Conservation (phyloP, 495 filamentous ascomycete genomes). For the Aeminium ludgeri region DNA sequence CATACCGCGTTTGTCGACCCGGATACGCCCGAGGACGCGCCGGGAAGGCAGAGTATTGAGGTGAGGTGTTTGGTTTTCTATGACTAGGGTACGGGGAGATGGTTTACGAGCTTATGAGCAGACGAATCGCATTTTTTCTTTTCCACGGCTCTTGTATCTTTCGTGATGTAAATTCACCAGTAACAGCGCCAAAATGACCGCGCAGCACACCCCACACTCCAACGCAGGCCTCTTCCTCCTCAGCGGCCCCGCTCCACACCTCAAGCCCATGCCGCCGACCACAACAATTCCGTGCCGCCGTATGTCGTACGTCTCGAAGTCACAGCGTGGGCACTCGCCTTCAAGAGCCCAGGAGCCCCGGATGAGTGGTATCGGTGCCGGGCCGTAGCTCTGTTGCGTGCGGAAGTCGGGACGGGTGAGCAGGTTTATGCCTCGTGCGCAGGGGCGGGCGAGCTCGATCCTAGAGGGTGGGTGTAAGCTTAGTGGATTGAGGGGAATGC, state of each 20-base stretch:
- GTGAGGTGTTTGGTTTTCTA: conserved; percentile 26
- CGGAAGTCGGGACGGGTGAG: conserved; percentile 26
- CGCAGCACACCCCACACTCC: no score
- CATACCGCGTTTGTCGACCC: conserved; percentile 27
- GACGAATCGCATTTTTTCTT: no score
- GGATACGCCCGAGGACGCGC: conserved; percentile 20
- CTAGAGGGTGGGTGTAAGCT: neutral
- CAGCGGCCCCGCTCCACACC: no score
- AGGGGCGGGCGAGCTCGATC: conserved; percentile 20
- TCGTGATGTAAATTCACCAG: no score
- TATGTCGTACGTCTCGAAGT: conserved; percentile 19
- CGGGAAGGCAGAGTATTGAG: conserved; percentile 26
- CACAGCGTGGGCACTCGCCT: conserved; percentile 20
- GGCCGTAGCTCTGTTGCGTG: neutral
- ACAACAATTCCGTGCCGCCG: conserved; percentile 17
- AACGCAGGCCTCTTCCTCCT: no score
- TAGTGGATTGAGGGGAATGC: neutral
- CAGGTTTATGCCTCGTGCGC: conserved; percentile 23
- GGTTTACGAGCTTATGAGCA: no score
- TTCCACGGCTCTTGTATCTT: no score
- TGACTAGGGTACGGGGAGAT: no score
- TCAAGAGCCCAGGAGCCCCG: conserved; percentile 6
- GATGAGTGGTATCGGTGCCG: conserved; percentile 3
- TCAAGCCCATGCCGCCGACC: no score
- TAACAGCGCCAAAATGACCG: no score